Base-by-base conservation (phyloP, 2,329 filamentous ascomycete genomes). In the Fusarium setosum region DNA sequence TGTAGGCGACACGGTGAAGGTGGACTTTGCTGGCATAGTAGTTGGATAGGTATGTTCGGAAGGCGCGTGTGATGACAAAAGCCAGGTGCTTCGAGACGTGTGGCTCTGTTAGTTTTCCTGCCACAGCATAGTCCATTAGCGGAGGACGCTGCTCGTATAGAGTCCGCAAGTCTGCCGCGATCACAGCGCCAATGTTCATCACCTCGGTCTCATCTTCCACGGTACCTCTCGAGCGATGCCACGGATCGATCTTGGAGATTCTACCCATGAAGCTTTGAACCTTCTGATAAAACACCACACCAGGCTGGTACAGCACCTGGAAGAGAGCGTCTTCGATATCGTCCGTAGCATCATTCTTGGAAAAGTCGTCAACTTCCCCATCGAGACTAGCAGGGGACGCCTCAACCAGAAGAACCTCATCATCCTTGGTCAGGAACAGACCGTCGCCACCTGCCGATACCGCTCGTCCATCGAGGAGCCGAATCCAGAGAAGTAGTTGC, bases 171-270 rank as follows among this genome's bases (percentile, higher is more conserved):
- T 88, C 84, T 13, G 77, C 76, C 4, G 80, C 77, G 47, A 88
- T 88, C 49, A 79, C 75, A 3, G 83, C 79, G 2, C 81, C 85
- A 42, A 84, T 79, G 29, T 81, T 80, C 84, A 87, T 87, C 2
- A 87, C 84, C 56, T 88, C 84, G 2, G 82, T 86, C 73, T 87
- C 84, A 67, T 87, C 85, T 48, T 86, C 80, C 10, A 87, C 85
- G 0, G 84, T 87, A 5, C 84, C 84, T 8, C 85, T 80, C 21
- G 80, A 80, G 11, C 85, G 81, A 69, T 87, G 84, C 83, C 84
- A 87, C 1, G 80, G 84, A 55, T 87, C 84, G 52, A 87, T 86
- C 55, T 82, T 81, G 7, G 84, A 84, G 45, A 87, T 86, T 6
- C 83, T 79, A 3, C 85, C 85, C 76, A 86, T 86, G 68, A 87